These are phyloP conservation scores for Plasmopara muralis DNA, from an alignment of 352 stramenopile species.

Conservation along the genomic window DNA sequence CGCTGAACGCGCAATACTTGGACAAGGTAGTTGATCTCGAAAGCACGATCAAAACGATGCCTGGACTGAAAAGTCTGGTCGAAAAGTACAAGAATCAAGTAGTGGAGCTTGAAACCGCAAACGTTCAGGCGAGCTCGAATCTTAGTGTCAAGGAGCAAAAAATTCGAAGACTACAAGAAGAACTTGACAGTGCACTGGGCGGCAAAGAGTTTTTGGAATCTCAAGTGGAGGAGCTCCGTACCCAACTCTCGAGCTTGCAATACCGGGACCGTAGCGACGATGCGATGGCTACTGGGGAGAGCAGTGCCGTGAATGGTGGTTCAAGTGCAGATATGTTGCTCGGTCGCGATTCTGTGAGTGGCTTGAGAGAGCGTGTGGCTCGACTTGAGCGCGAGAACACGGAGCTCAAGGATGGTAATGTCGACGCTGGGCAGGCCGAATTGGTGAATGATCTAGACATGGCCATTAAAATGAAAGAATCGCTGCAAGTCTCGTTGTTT, in stretches of 20 bases:
- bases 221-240: constrained; percentile 72
- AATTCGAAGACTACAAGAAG: constrained; percentile 73
- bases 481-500: constrained; percentile 55
- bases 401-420: constrained; percentile 49
- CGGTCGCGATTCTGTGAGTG: constrained; percentile 53
- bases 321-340: constrained; percentile 58
- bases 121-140: constrained; percentile 71
- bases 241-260: constrained; percentile 53
- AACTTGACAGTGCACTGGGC: constrained; percentile 70
- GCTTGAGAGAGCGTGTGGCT: constrained; percentile 51
- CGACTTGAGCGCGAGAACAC: constrained; percentile 73
- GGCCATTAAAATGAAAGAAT: constrained; percentile 65
- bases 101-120: constrained; percentile 76
- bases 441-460: constrained; percentile 72
- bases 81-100: constrained; percentile 88
- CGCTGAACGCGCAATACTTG: constrained; percentile 70
- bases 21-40: constrained; percentile 83
- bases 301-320: constrained; percentile 25
- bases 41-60: constrained; percentile 83
- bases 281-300: constrained; percentile 27
- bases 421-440: constrained; percentile 40
- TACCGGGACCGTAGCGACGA: constrained; percentile 38
- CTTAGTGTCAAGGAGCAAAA: constrained; percentile 80
- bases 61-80: constrained; percentile 64
- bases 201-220: constrained; percentile 84